These are phyloP conservation scores for Claviceps pusilla DNA, from an alignment of 2,329 filamentous ascomycete genomes.

Conservation along the genomic window DNA sequence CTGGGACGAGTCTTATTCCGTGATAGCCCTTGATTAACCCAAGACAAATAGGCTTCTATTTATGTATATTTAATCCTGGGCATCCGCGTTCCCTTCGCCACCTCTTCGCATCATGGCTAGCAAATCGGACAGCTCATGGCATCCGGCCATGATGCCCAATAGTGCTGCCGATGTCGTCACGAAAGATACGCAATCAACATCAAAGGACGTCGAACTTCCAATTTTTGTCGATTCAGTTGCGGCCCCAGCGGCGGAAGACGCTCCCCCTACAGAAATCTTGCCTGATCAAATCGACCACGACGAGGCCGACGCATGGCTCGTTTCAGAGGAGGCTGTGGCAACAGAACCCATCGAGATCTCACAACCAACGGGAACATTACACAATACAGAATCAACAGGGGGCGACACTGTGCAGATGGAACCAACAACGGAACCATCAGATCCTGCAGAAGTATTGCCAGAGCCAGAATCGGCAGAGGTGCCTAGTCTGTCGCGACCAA, in stretches of 20 bases:
- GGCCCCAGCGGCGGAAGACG: not conserved
- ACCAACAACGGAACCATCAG: not conserved
- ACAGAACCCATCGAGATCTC: not conserved
- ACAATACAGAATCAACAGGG: not conserved
- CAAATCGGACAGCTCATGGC: conserved; percentile 23
- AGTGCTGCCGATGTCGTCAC: conserved; percentile 4
- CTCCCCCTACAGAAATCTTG: not conserved
- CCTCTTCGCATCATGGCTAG: conserved; percentile 20
- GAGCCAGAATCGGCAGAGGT: not conserved
- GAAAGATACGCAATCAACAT: not conserved
- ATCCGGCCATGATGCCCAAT: conserved; percentile 27
- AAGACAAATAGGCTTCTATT: not conserved
- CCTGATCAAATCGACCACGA: conserved; percentile 3
- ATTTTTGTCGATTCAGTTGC: not conserved
- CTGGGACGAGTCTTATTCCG: not conserved
- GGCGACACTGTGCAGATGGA: not conserved
- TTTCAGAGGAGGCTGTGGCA: conserved; percentile 7
- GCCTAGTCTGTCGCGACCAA: not conserved
- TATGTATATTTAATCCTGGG: conserved; percentile 1
- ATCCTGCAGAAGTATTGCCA: not conserved
- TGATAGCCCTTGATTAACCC: not conserved
- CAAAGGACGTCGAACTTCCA: not conserved
- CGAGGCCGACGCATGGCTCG: conserved; percentile 10
- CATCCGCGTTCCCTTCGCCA: conserved; percentile 1
- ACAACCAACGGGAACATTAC: not conserved